Percentiles rank a stretch among this genome's conserved stretches.
phyloP scores from a whole-genome alignment of 768 basidiomycete genomes.

The Ramaria sp. region DNA sequence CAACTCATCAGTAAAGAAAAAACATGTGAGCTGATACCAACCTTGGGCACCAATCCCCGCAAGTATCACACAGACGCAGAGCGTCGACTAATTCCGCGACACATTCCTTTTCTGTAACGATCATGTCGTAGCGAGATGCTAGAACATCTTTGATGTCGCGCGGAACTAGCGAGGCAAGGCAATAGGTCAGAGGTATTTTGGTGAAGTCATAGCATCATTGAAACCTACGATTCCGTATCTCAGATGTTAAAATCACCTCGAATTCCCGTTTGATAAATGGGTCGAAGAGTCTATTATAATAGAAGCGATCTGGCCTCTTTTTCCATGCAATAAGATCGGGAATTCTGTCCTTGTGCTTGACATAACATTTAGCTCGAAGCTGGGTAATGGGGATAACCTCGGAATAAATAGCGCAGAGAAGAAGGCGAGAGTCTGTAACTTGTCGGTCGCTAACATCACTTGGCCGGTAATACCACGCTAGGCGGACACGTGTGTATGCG shows the following conservation, averaged over 20 bases:
- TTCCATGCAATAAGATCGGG: conserved; percentile 90
- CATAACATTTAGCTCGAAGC: conserved; percentile 86
- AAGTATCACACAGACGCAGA: conserved; percentile 77
- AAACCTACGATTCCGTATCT: conserved; percentile 71
- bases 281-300: conserved; percentile 92
- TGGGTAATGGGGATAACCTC: conserved; percentile 94
- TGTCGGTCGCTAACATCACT: conserved; percentile 90
- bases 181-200: neutral
- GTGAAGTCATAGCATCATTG: conserved; percentile 10
- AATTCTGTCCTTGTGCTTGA: conserved; percentile 92
- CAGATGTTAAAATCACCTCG: conserved; percentile 81
- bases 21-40: conserved; percentile 27
- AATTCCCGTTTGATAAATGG: conserved; percentile 98
- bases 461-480: conserved; percentile 96
- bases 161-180: conserved; percentile 49
- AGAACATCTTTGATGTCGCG: conserved; percentile 70
- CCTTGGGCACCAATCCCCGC: conserved; percentile 83
- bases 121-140: conserved; percentile 80
- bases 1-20: neutral
- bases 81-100: conserved; percentile 82
- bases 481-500: conserved; percentile 70
- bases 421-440: conserved; percentile 81
- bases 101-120: conserved; percentile 90
- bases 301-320: conserved; percentile 89
- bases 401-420: conserved; percentile 92